Percentiles rank a stretch among this genome's conserved stretches.
These are phyloP conservation scores for Perilla frutescens DNA, from an alignment of 257 asterid genomes.

Conservation along the genomic window DNA sequence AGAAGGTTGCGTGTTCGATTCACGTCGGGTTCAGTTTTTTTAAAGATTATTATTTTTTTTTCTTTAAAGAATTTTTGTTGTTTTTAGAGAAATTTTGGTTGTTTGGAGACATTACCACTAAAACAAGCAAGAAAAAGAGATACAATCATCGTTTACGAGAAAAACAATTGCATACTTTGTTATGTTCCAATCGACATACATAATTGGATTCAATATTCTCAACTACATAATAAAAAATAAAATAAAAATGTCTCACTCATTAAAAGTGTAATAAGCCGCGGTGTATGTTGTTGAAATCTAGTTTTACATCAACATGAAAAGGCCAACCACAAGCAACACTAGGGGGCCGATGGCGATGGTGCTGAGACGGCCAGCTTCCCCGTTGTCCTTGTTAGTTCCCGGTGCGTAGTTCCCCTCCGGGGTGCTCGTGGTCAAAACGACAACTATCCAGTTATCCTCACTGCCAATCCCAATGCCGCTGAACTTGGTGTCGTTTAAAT, in stretches of 20 bases:
- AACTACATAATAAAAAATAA: background rate
- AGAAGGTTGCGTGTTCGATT: slow-evolving; percentile 99
- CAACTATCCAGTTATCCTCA: slow-evolving; percentile 73
- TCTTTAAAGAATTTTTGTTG: no score
- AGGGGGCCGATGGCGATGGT: slow-evolving; percentile 16
- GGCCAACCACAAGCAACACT: slow-evolving; percentile 35
- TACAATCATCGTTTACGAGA: background rate
- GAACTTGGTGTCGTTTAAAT: slow-evolving; percentile 64
- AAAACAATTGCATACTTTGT: slow-evolving; percentile 3
- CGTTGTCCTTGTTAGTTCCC: slow-evolving; percentile 45
- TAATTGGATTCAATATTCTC: slow-evolving; percentile 4
- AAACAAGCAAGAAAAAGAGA: no score
- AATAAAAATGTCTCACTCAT: slow-evolving; percentile 21
- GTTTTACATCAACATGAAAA: slow-evolving; percentile 45
- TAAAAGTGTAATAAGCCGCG: slow-evolving; percentile 21
- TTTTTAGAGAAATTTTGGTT: no score
- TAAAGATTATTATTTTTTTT: no score
- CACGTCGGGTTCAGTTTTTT: slow-evolving; percentile 88
- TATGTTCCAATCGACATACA: slow-evolving; percentile 1
- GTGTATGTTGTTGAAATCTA: slow-evolving; percentile 23
- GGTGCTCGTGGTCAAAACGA: slow-evolving; percentile 74
- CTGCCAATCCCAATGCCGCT: slow-evolving; percentile 79
- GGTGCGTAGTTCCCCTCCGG: slow-evolving; percentile 61
- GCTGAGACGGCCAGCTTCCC: slow-evolving; percentile 40
- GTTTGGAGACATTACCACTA: no score